These are phyloP conservation scores for Casaregolazyma lundiana DNA, from an alignment of 1,139 yeast genomes.

Conservation along the genomic window DNA sequence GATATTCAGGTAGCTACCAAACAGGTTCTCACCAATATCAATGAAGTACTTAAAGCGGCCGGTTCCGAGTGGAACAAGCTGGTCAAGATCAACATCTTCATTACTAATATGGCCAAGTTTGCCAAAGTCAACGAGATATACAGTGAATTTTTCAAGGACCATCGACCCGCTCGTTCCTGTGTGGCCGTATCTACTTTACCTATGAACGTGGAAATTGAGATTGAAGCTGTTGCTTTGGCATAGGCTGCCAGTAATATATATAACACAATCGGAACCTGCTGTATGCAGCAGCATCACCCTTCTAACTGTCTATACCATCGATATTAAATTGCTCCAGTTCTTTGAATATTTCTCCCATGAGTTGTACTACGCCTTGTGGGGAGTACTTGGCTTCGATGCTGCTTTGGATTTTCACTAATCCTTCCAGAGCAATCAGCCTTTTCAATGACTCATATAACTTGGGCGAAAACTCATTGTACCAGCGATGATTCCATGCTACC, in stretches of 20 bases:
- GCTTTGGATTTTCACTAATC: constrained; percentile 68
- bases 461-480: constrained; percentile 91
- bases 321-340: constrained; percentile 47
- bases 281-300: not conserved
- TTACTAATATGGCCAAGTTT: constrained; percentile 82
- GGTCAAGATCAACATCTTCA: constrained; percentile 81
- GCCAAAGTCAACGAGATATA: constrained; percentile 79
- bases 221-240: constrained; percentile 78
- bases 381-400: constrained; percentile 72
- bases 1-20: constrained; percentile 75
- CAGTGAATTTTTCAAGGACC: constrained; percentile 69
- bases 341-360: constrained; percentile 51
- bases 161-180: constrained; percentile 94
- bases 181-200: constrained; percentile 89
- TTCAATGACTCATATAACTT: constrained; percentile 51
- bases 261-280: not conserved
- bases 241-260: constrained; percentile 17
- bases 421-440: constrained; percentile 67
- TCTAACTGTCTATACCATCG: constrained; percentile 33
- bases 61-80: constrained; percentile 76
- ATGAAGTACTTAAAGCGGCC: constrained; percentile 72
- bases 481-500: constrained; percentile 92
- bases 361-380: constrained; percentile 56
- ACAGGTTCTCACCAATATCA: constrained; percentile 74
- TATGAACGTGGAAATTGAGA: constrained; percentile 63